Percentiles rank a stretch among this genome's conserved stretches.
phyloP scores from a whole-genome alignment of 192 early-diverging fungal species.

The Radiomyces spectabilis region DNA sequence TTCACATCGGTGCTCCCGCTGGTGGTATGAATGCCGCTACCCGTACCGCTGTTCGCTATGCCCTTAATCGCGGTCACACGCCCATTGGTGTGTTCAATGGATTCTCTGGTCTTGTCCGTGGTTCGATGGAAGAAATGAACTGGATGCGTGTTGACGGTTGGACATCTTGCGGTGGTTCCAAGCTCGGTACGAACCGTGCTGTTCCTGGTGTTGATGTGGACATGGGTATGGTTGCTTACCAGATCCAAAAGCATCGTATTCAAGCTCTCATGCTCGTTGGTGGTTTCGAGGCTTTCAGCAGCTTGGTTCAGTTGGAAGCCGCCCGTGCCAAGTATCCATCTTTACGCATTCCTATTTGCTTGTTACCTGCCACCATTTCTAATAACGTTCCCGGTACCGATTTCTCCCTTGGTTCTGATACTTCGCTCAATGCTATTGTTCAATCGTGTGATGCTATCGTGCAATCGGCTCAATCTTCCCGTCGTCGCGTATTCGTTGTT shows the following conservation, averaged over 20 bases:
- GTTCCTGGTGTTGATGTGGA: constrained; percentile 69
- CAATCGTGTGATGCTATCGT: constrained; percentile 86
- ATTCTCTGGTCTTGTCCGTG: constrained; percentile 81
- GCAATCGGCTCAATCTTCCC: constrained; percentile 83
- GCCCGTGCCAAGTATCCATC: constrained; percentile 79
- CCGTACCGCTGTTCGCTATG: constrained; percentile 74
- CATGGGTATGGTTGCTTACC: constrained; percentile 84
- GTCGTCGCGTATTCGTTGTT: constrained; percentile 92
- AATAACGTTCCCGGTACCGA: constrained; percentile 99
- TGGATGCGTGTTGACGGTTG: constrained; percentile 88
- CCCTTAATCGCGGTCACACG: constrained; percentile 81
- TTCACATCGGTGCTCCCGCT: constrained; percentile 93
- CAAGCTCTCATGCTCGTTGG: constrained; percentile 91
- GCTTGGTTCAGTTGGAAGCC: constrained; percentile 63
- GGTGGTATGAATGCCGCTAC: constrained; percentile 98
- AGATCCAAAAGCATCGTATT: constrained; percentile 86
- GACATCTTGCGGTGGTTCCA: constrained; percentile 87
- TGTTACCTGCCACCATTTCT: constrained; percentile 90
- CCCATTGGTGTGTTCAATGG: constrained; percentile 90
- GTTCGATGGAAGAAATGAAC: constrained; percentile 65
- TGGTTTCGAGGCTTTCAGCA: constrained; percentile 91
- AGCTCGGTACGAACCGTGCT: constrained; percentile 90
- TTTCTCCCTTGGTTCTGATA: constrained; percentile 90
- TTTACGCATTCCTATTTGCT: constrained; percentile 89
- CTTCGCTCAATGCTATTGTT: constrained; percentile 91